These are phyloP conservation scores for Musa acuminata DNA, from an alignment of 176 grass and related monocot species.

Conservation along the genomic window DNA sequence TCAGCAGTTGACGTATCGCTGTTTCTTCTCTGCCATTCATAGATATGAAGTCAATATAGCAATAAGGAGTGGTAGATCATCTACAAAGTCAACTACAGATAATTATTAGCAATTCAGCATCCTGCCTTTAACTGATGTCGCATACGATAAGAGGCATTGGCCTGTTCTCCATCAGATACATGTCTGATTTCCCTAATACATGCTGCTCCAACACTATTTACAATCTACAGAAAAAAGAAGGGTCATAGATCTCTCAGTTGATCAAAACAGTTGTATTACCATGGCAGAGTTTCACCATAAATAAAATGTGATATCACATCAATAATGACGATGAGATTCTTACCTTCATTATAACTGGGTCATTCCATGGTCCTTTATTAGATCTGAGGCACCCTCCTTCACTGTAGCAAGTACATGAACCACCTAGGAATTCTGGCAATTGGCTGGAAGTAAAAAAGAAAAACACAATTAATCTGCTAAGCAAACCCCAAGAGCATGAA, in stretches of 20 bases:
- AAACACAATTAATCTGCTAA: not conserved
- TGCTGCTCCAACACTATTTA: conserved; percentile 59
- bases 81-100: conserved; percentile 24
- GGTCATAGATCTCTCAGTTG: conserved; percentile 13
- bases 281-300: not conserved
- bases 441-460: conserved; percentile 51
- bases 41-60: not conserved
- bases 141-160: conserved; percentile 39
- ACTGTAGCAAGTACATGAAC: conserved; percentile 68
- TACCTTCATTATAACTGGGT: conserved; percentile 79
- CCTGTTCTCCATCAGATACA: conserved; percentile 72
- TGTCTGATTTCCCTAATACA: conserved; percentile 39
- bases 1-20: conserved; percentile 75
- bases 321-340: not conserved
- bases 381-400: conserved; percentile 83
- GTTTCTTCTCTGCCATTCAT: conserved; percentile 51
- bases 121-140: conserved; percentile 69
- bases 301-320: not conserved
- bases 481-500: conserved; percentile 1
- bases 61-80: conserved; percentile 16
- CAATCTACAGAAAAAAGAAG: conserved; percentile 39
- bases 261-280: not conserved
- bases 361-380: conserved; percentile 93
- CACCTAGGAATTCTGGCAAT: conserved; percentile 93
- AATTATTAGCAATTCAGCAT: conserved; percentile 20